Conservation (phyloP, 768 basidiomycete genomes). For the Kwoniella bestiolae region DNA sequence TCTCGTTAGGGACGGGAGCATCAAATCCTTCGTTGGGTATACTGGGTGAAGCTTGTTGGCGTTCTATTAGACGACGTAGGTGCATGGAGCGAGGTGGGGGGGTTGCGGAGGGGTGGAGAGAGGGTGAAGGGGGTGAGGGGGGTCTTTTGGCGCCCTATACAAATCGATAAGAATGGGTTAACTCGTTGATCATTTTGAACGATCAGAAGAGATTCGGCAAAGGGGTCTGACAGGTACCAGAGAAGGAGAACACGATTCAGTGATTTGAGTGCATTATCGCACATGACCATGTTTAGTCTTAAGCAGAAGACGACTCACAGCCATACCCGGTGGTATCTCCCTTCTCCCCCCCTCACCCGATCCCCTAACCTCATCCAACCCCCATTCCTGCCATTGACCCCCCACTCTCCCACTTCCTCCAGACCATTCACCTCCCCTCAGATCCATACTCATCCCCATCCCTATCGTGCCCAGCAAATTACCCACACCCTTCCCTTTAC, state of each 20-base stretch:
- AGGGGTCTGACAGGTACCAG: no score
- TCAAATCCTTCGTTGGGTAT: conserved; percentile 45
- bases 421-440: conserved; percentile 14
- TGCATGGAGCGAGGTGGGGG: conserved; percentile 40
- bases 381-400: conserved; percentile 48
- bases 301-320: conserved; percentile 48
- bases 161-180: background rate
- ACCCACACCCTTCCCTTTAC: conserved; percentile 18
- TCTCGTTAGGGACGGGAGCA: conserved; percentile 52
- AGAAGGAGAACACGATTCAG: no score
- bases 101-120: conserved; percentile 28
- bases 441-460: conserved; percentile 12
- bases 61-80: conserved; percentile 33
- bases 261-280: no score
- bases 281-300: no score
- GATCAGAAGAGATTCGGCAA: no score
- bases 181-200: no score
- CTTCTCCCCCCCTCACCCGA: conserved; percentile 37
- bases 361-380: conserved; percentile 24
- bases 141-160: conserved; percentile 52
- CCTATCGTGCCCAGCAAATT: conserved; percentile 45
- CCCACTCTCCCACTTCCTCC: conserved; percentile 5
- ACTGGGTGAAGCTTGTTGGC: conserved; percentile 38
- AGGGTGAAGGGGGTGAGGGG: conserved; percentile 51
- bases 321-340: conserved; percentile 53